phyloP scores from a whole-genome alignment of 805 yeast genomes.

The Sungouiozyma ichnusensis region DNA sequence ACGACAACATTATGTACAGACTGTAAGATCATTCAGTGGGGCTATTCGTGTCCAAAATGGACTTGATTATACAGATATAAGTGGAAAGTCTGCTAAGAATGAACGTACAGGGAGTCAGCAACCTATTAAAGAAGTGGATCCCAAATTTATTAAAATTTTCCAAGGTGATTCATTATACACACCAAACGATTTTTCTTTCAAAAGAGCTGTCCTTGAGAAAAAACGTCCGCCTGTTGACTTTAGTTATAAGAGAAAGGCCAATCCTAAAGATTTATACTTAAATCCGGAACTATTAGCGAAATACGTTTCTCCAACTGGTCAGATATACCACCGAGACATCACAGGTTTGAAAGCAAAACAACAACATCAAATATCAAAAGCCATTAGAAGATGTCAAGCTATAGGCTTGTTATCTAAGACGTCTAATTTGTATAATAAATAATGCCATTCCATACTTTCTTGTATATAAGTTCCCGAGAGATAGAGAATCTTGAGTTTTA shows the following conservation, averaged over 20 bases:
- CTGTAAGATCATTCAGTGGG: neutral
- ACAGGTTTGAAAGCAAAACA: conserved; percentile 58
- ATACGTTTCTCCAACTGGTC: conserved; percentile 63
- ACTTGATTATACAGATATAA: neutral
- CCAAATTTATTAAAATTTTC: conserved; percentile 29
- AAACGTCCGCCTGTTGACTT: conserved; percentile 17
- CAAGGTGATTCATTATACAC: conserved; percentile 48
- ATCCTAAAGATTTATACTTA: conserved; percentile 62
- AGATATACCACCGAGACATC: conserved; percentile 59
- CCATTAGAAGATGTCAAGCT: conserved; percentile 70
- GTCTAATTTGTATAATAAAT: conserved; percentile 34
- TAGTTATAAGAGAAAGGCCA: conserved; percentile 24
- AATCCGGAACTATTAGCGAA: conserved; percentile 60
- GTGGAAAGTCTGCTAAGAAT: neutral
- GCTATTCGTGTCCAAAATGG: neutral
- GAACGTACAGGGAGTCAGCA: neutral
- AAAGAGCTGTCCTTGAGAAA: conserved; percentile 42
- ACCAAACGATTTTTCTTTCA: conserved; percentile 69
- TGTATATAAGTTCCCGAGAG: no score
- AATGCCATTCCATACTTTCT: neutral
- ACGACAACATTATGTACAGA: neutral
- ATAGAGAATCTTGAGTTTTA: no score
- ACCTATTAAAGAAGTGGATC: conserved; percentile 7
- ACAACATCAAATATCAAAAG: conserved; percentile 63
- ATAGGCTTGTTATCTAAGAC: conserved; percentile 70